A percentile compares a stretch with the other conserved stretches of the same genome.
phyloP scores from a whole-genome alignment of 2,329 filamentous ascomycete genomes.

The Akanthomyces muscarius region DNA sequence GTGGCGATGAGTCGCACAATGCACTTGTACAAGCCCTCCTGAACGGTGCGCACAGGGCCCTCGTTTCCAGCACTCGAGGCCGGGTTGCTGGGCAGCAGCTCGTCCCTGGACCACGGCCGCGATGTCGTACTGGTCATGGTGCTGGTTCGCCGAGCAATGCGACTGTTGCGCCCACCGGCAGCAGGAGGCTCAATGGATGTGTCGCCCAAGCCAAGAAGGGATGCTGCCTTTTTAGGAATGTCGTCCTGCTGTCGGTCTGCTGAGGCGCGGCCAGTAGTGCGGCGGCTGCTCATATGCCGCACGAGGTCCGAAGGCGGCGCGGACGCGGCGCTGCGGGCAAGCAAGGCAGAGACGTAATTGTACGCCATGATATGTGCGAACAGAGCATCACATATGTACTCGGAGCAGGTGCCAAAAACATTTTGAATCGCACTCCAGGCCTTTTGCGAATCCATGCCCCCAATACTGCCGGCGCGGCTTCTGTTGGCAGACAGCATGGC shows the following conservation, averaged over 20 bases:
- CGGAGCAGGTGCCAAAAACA: slow-evolving; percentile 49
- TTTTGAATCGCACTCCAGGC: slow-evolving; percentile 46
- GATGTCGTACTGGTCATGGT: slow-evolving; percentile 22
- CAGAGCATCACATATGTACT: slow-evolving; percentile 54
- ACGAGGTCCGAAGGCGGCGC: slow-evolving; percentile 14
- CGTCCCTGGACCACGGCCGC: slow-evolving; percentile 26
- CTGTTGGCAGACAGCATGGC: not conserved
- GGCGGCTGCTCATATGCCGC: slow-evolving; percentile 13
- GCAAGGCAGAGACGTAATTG: slow-evolving; percentile 49
- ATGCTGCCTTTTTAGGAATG: slow-evolving; percentile 51
- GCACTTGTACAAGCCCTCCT: slow-evolving; percentile 47
- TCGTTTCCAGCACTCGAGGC: slow-evolving; percentile 27
- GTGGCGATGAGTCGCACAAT: slow-evolving; percentile 49
- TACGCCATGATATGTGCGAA: slow-evolving; percentile 58
- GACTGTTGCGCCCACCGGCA: slow-evolving; percentile 20
- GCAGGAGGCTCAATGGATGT: not conserved
- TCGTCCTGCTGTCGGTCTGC: slow-evolving; percentile 26
- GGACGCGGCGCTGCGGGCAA: slow-evolving; percentile 18
- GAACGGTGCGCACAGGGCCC: slow-evolving; percentile 41
- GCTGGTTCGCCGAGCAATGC: slow-evolving; percentile 25
- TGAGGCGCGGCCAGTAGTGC: slow-evolving; percentile 22
- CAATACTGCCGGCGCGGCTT: slow-evolving; percentile 17
- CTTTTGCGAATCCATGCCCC: slow-evolving; percentile 22
- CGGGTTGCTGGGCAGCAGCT: slow-evolving; percentile 21
- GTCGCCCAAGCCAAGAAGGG: slow-evolving; percentile 44